These are phyloP conservation scores for Naegleria gruberi DNA, from an alignment of 208 protist species.

Conservation along the genomic window DNA sequence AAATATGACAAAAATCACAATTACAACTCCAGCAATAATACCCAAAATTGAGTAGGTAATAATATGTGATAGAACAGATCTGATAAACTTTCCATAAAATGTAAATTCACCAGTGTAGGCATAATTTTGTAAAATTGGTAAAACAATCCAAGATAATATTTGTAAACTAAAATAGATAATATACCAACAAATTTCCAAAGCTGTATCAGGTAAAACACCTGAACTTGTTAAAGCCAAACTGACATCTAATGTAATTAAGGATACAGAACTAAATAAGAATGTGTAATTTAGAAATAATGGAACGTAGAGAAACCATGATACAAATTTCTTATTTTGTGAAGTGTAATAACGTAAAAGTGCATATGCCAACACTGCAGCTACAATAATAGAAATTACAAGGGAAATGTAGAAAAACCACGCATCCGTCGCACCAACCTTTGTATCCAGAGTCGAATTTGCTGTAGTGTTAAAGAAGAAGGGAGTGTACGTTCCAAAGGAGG, in stretches of 20 bases:
- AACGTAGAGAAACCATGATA: not conserved
- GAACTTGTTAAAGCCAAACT: not conserved
- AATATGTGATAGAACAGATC: not conserved
- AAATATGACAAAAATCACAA: not conserved
- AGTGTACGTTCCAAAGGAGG: too few relatives aligned
- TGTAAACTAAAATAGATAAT: slow-evolving; percentile 2
- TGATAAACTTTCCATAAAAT: not conserved
- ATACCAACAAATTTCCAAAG: not conserved
- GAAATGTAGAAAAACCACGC: not conserved
- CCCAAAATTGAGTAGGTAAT: not conserved
- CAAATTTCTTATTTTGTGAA: not conserved
- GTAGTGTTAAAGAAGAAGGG: not conserved
- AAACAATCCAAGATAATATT: not conserved
- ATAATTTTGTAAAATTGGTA: not conserved
- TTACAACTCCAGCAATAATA: not conserved
- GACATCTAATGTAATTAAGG: not conserved
- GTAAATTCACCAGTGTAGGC: not conserved
- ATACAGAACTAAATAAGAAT: not conserved
- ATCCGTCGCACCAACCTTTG: not conserved
- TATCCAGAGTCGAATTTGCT: not conserved
- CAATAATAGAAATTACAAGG: not conserved
- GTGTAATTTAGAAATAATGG: not conserved
- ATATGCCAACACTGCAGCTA: not conserved
- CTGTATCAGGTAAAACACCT: not conserved
- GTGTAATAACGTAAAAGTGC: not conserved